Conservation (phyloP, 2,329 filamentous ascomycete species). For the Westerdykella aurantiaca region DNA sequence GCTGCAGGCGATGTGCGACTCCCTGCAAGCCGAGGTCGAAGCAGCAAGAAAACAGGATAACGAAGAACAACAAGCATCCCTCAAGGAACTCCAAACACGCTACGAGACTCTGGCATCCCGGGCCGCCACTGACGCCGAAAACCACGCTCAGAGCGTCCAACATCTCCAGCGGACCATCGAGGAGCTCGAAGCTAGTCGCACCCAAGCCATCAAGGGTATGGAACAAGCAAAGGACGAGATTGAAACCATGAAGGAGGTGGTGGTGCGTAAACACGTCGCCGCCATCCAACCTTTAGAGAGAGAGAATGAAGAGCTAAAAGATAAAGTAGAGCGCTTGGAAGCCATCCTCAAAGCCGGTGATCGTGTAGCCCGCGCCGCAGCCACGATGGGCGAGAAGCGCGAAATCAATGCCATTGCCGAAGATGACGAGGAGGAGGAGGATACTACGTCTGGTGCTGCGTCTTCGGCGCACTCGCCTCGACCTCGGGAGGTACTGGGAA, state of each 20-base stretch:
- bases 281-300: slow-evolving; percentile 31
- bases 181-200: slow-evolving; percentile 15
- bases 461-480: slow-evolving; percentile 6
- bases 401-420: slow-evolving; percentile 27
- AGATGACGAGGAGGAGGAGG: slow-evolving; percentile 24
- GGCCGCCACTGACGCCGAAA: slow-evolving; percentile 6
- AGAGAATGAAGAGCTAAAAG: slow-evolving; percentile 24
- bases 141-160: slow-evolving; percentile 6
- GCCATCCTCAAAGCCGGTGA: slow-evolving; percentile 33
- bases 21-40: slow-evolving; percentile 4
- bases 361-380: slow-evolving; percentile 32
- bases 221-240: slow-evolving; percentile 29
- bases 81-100: slow-evolving; percentile 14
- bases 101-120: slow-evolving; percentile 14
- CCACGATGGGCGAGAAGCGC: slow-evolving; percentile 30
- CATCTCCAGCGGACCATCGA: slow-evolving; percentile 10
- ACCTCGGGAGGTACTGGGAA: slow-evolving; percentile 28
- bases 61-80: slow-evolving; percentile 10
- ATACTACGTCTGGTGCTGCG: slow-evolving; percentile 9
- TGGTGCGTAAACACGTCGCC: slow-evolving; percentile 33
- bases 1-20: not conserved
- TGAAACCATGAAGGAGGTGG: slow-evolving; percentile 33
- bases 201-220: slow-evolving; percentile 12
- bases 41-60: slow-evolving; percentile 11
- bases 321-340: slow-evolving; percentile 32